Base-by-base conservation (phyloP, 140 eudicot genomes). In the Ambrosia hybrid region DNA sequence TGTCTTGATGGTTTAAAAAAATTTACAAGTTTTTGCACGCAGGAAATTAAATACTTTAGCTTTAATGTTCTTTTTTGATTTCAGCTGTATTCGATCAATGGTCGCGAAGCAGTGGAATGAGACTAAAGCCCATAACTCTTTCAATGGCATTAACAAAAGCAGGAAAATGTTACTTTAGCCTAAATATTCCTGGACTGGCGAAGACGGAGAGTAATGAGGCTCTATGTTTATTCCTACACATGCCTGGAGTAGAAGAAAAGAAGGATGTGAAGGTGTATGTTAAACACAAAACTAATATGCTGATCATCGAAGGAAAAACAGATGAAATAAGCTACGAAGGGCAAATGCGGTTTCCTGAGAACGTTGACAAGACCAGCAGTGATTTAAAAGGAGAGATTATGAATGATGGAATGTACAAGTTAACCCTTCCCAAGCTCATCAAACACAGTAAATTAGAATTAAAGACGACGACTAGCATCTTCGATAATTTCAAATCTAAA, bases 391-490 rank as follows among this genome's bases (percentile, higher is more conserved):
- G 58, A 53, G 58, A 53, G 9, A 53, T 46, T 7, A 8, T n/a
- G 9, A 5, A n/a, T 3, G 58, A 53, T 4, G 58, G 58, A 53
- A 53, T 53, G 30, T 53, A 12, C 58, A 53, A n/a, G 58, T 53
- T 51, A 53, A 53, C 58, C 58, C 26, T 53, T 53, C 58, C 58
- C 58, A 53, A 53, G 58, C 26, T 53, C 7, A 53, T 53, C 7
- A 53, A 53, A 53, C 9, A 53, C 58, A 14, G 14, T 1, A 13
- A 21, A 21, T 21, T 21, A 21, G 30, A 21, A 21, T 21, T 3
- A 51, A 13, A 12, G 5, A 46, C 8, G 8, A 51, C 13, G 17
- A 51, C 6, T 13, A 51, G 4, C 57, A 51, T 51, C 14, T 51
- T 51, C 17, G 21, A 1, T 13, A 3, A 6, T 10, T 13, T 51